Percentiles rank a stretch among this genome's conserved stretches.
These are phyloP conservation scores for Arthrobotrys entomopaga DNA, from an alignment of 2,329 filamentous ascomycete genomes.

Conservation along the genomic window DNA sequence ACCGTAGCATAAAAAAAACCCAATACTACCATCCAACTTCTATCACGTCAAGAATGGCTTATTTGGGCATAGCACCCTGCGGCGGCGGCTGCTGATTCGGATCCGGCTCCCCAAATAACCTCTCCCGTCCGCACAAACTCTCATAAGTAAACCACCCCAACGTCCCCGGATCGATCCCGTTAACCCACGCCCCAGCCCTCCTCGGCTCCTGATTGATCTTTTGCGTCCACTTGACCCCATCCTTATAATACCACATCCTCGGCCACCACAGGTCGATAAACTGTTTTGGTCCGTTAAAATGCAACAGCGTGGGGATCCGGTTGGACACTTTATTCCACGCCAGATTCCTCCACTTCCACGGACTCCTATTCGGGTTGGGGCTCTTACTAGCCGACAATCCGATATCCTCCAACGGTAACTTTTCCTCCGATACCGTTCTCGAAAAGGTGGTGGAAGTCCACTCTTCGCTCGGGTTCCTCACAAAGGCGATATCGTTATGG, in stretches of 20 bases:
- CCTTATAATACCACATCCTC: slow-evolving; percentile 54
- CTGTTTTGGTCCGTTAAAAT: slow-evolving; percentile 53
- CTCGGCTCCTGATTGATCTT: slow-evolving; percentile 26
- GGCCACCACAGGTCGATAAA: slow-evolving; percentile 54
- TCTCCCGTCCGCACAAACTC: slow-evolving; percentile 34
- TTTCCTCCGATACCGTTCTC: slow-evolving; percentile 18
- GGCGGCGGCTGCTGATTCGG: slow-evolving; percentile 7
- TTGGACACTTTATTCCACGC: slow-evolving; percentile 54
- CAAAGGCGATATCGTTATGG: slow-evolving; percentile 51
- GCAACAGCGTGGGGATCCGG: slow-evolving; percentile 46
- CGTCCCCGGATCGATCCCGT: slow-evolving; percentile 14
- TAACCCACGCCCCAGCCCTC: slow-evolving; percentile 41
- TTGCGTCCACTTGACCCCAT: slow-evolving; percentile 39
- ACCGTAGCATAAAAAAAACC: not conserved
- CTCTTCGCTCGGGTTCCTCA: slow-evolving; percentile 39
- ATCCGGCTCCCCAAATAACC: slow-evolving; percentile 43
- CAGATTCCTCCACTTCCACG: slow-evolving; percentile 50
- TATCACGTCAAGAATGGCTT: not conserved
- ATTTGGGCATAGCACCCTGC: too few species aligned
- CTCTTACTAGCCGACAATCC: slow-evolving; percentile 42
- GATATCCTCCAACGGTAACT: slow-evolving; percentile 32
- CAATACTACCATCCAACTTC: not conserved
- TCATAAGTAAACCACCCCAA: slow-evolving; percentile 46
- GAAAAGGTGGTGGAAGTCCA: slow-evolving; percentile 44
- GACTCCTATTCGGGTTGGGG: slow-evolving; percentile 49